Conservation (phyloP, 2,329 filamentous ascomycete genomes). For the Sporothrix phasma region DNA sequence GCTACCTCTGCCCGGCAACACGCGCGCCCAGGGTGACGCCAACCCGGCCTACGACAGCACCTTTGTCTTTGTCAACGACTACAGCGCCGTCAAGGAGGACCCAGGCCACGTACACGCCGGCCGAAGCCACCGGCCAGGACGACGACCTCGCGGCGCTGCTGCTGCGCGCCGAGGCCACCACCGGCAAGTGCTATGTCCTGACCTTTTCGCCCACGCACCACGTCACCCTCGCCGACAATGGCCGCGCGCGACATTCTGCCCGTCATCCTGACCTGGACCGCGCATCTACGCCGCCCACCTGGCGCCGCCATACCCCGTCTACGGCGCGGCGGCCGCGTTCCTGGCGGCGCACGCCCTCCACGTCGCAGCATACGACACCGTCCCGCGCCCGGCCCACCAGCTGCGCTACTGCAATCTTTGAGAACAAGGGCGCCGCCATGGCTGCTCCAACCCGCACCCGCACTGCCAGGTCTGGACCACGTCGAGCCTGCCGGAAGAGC, state of each 20-base stretch:
- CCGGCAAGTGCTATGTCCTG: slow-evolving; percentile 92
- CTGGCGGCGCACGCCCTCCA: slow-evolving; percentile 27
- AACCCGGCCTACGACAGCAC: slow-evolving; percentile 83
- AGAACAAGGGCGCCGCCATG: slow-evolving; percentile 97
- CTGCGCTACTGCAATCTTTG: slow-evolving; percentile 98
- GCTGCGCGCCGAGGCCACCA: slow-evolving; percentile 74
- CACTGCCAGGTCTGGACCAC: slow-evolving; percentile 97
- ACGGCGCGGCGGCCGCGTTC: slow-evolving; percentile 30
- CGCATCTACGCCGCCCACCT: slow-evolving; percentile 78
- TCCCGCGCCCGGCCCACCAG: slow-evolving; percentile 55
- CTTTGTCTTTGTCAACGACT: slow-evolving; percentile 95
- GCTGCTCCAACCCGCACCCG: slow-evolving; percentile 95
- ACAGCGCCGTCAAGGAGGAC: slow-evolving; percentile 91
- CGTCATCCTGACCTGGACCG: slow-evolving; percentile 83
- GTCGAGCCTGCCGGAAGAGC: slow-evolving; percentile 82
- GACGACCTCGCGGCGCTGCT: slow-evolving; percentile 58
- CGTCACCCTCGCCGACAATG: slow-evolving; percentile 86
- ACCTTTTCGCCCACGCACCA: slow-evolving; percentile 90
- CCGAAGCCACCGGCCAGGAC: slow-evolving; percentile 13
- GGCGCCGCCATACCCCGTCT: slow-evolving; percentile 58
- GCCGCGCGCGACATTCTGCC: slow-evolving; percentile 64
- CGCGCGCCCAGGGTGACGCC: slow-evolving; percentile 71
- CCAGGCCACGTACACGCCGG: slow-evolving; percentile 63
- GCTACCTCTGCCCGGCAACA: slow-evolving; percentile 91
- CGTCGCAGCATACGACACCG: slow-evolving; percentile 27